Evolutionary conservation across 441 rosid genomes (phyloP), one percentile per base, ranked within the genome.

Genomic region (Brassica hybrid): DNA sequence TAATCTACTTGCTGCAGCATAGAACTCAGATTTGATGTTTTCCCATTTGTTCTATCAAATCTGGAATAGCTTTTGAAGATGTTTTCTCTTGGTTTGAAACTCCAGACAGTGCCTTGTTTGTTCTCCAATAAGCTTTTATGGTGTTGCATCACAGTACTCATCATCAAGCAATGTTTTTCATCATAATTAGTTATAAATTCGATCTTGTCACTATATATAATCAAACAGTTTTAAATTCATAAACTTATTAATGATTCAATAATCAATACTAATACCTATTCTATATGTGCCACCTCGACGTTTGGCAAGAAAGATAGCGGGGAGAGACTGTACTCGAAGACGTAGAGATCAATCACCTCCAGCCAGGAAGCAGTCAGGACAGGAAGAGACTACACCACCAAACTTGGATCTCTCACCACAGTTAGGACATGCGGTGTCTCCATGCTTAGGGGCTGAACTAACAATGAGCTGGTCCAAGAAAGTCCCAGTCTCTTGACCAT

Each of bases 401-500:
- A 68, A 66, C 41, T 83, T 84, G 21, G 85, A 69, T 71, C 84
- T 81, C 74, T 90, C 87, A 65, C 90, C 89, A 23, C 98, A 94
- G 0, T 67, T 76, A 16, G 85, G 89, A 82, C 98, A 94, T 21
- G 90, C 90, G 59, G 52, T 84, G 43, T 71, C 87, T 0, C 85
- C 60, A 62, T 73, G 71, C 57, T 85, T 74, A 0, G 82, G 81
- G n/a, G 87, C 75, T 18, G 91, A 85, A 77, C 97, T 89, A 65
- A 87, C 81, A 65, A 87, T 74, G 64, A 92, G 16, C 7, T 78
- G 81, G 80, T 94, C 95, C 23, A 91, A 63, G 62, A 86, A 67
- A 38, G 97, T 89, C 65, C 98, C 98, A 67, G 88, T 86, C 86
- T 94, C 97, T 30, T 83, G 94, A 19, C 94, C 96, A n/a, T n/a